phyloP scores from a whole-genome alignment of 2,329 filamentous ascomycete species.

The Rutstroemia sydowiana region DNA sequence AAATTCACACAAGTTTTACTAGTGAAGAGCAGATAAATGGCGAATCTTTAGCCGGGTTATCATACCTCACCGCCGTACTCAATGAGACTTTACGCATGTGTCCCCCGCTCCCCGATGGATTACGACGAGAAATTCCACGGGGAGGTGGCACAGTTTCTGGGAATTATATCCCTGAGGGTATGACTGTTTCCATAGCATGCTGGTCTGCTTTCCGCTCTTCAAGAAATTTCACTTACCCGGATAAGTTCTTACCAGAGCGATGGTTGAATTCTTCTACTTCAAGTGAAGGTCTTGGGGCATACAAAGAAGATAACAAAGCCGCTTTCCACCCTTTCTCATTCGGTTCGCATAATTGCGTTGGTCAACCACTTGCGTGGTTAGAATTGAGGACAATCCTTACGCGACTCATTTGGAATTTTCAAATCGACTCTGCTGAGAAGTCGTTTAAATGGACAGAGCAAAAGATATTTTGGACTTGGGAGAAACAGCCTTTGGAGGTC shows the following conservation, averaged over 20 bases:
- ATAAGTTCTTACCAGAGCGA: conserved; percentile 18
- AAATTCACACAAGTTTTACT: conserved; percentile 35
- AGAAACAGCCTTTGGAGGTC: not conserved
- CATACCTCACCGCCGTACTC: not conserved
- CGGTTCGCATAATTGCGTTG: conserved; percentile 14
- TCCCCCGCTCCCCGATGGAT: conserved; percentile 1
- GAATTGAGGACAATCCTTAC: not conserved
- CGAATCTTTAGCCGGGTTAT: not conserved
- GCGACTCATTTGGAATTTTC: not conserved
- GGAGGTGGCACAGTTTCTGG: not conserved
- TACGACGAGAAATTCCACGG: not conserved
- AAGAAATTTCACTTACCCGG: conserved; percentile 6
- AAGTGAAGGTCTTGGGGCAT: conserved; percentile 8
- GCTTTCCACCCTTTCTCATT: conserved; percentile 7
- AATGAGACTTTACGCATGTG: conserved; percentile 3
- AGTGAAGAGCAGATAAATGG: conserved; percentile 34
- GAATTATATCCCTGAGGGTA: conserved; percentile 3
- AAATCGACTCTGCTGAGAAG: not conserved
- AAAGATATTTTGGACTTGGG: not conserved
- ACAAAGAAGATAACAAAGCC: conserved; percentile 3
- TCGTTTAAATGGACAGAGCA: not conserved
- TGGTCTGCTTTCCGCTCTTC: not conserved
- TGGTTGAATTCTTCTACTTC: conserved; percentile 24
- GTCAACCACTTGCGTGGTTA: not conserved
- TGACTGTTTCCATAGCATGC: not conserved